Evolutionary conservation across 768 basidiomycete species (phyloP), one percentile per base, ranked within the genome.

Genomic region (Podaxis carcinomalis): DNA sequence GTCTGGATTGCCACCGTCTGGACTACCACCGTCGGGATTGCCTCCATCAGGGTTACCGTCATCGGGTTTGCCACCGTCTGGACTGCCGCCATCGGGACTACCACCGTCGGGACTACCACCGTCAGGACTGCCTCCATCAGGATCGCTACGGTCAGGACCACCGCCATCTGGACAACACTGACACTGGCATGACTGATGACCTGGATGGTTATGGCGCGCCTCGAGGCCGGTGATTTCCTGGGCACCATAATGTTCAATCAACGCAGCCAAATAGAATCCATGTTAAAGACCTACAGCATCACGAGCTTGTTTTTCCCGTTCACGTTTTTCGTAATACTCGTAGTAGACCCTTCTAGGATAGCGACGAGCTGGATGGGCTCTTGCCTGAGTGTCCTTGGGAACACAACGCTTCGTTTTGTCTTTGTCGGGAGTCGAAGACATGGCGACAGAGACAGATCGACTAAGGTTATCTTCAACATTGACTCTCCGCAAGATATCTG

Each of bases 401-500:
- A 51, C 50, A 19, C 59, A 32, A 42, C n/a, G 42, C n/a, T 23
- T 51, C 28, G 49, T 5, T 39, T 56, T 46, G n/a, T 1, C 42
- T 44, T 44, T 3, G 44, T 40, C 65, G 58, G 57, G 56, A 56
- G 59, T 42, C 39, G 19, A 25, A 21, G 42, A 40, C 14, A 56
- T 61, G 27, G 35, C 19, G 51, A 36, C 52, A 56, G 51, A 59
- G 58, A 52, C 32, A 21, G 67, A 67, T 44, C 68, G 65, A 62
- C 66, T 65, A 55, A 66, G 63, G 36, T 62, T 49, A 42, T 63
- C 58, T 51, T 67, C 68, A 53, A 69, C 69, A 59, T 73, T 72
- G 42, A 73, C 69, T 61, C 72, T 68, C 51, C 65, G 67, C 42
- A 72, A 62, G 44, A 66, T 66, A 60, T 68, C 58, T 52, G 66